Base-by-base conservation (phyloP, 75 land plant genomes). In the Sequoiadendron giganteum region DNA sequence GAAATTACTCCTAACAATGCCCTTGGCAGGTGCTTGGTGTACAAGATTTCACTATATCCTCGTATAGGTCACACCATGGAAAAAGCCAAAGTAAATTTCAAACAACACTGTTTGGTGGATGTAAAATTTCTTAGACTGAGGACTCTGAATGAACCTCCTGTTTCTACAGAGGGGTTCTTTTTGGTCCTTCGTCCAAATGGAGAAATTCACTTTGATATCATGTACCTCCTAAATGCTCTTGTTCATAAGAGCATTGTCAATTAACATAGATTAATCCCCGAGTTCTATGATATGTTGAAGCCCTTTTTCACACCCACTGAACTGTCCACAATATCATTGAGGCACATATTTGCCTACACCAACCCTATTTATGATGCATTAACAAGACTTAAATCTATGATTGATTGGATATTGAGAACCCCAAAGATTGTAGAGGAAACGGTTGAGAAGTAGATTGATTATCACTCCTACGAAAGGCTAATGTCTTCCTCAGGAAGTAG, bases 381-480 rank as follows among this genome's bases (percentile, higher is more conserved):
- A 32, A 85, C 82, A 85, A 90, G 88, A 87, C 84, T 97, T 58
- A 88, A 92, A 54, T 36, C 61, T 86, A 92, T 96, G 32, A 93
- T 94, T 48, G 91, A 90, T 1, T 94, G 99, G 98, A 83, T 95
- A 48, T 34, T 88, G 19, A 95, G 85, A 79, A 90, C 92, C 77
- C 93, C 93, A 1, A 81, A 83, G 39, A 18, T 87, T 49, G 28
- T 81, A 8, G 90, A 73, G 87, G 93, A 92, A 65, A 87, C 85
- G 80, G 90, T 93, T 39, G 92, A 92, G 86, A 0, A 85, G 96
- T 88, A 91, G 99, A 82, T 73, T 98, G 88, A 87, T 97, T 1
- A 88, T 98, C 38, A 98, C 99, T 52, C 99, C 99, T 9, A 93
- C 99, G 8, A 95, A 90, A 91, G 99, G 96, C 0, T 94, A 95